These are phyloP conservation scores for Colletotrichum costaricense DNA, from an alignment of 2,329 filamentous ascomycete genomes.

Conservation along the genomic window DNA sequence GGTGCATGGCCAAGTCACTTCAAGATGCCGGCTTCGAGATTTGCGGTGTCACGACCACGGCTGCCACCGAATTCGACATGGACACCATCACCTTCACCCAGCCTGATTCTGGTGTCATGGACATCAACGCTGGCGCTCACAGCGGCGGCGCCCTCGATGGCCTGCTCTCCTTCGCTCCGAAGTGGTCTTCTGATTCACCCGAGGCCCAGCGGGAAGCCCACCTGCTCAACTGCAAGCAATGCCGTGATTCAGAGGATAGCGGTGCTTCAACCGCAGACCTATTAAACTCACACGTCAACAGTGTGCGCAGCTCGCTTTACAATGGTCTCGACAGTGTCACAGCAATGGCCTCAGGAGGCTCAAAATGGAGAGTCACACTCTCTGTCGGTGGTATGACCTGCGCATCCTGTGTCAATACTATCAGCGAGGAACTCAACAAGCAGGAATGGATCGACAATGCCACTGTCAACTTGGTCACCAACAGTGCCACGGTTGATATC, in stretches of 20 bases:
- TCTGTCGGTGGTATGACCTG: slow-evolving; percentile 81
- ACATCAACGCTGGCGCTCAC: slow-evolving; percentile 19
- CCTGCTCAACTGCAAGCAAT: slow-evolving; percentile 57
- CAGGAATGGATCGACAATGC: slow-evolving; percentile 68
- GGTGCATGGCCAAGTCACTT: slow-evolving; percentile 58
- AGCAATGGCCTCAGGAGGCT: slow-evolving; percentile 9
- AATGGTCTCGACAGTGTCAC: slow-evolving; percentile 6
- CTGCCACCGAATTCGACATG: slow-evolving; percentile 41
- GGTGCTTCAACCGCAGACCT: neutral
- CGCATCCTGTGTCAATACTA: slow-evolving; percentile 72
- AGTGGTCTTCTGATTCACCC: slow-evolving; percentile 25
- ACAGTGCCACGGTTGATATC: slow-evolving; percentile 73
- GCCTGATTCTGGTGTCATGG: slow-evolving; percentile 37
- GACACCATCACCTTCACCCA: slow-evolving; percentile 40
- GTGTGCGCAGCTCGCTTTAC: slow-evolving; percentile 4
- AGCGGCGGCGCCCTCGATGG: slow-evolving; percentile 39
- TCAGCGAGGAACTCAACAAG: slow-evolving; percentile 69
- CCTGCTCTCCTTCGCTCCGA: slow-evolving; percentile 23
- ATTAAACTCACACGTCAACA: neutral
- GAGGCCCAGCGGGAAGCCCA: slow-evolving; percentile 44
- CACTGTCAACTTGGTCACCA: slow-evolving; percentile 73
- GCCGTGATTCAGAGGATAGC: slow-evolving; percentile 41
- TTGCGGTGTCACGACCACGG: slow-evolving; percentile 57
- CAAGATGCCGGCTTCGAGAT: slow-evolving; percentile 70
- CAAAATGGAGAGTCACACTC: slow-evolving; percentile 60